phyloP scores from a whole-genome alignment of 2,329 filamentous ascomycete genomes.

The Aspergillus proliferans region DNA sequence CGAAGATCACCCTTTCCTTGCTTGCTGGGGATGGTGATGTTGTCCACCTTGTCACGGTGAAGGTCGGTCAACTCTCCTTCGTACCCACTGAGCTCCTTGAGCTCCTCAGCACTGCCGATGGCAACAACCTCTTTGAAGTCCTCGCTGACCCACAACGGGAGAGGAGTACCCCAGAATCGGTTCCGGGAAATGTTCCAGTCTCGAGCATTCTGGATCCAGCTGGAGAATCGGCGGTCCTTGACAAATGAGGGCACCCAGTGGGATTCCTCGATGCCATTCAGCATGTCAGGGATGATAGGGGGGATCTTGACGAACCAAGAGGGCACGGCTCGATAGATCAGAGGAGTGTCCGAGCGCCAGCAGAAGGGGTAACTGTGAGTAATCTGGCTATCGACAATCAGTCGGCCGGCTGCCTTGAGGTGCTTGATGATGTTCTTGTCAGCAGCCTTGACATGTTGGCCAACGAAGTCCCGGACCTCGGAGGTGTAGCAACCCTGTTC shows the following conservation, averaged over 20 bases:
- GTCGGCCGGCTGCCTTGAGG: conserved; percentile 66
- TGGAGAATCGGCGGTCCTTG: conserved; percentile 84
- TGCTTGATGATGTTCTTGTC: conserved; percentile 91
- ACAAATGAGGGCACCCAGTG: conserved; percentile 90
- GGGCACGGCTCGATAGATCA: conserved; percentile 87
- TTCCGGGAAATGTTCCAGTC: conserved; percentile 96
- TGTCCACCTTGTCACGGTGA: conserved; percentile 86
- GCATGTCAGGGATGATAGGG: conserved; percentile 76
- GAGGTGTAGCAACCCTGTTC: conserved; percentile 72
- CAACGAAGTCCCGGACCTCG: conserved; percentile 72
- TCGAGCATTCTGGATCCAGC: conserved; percentile 83
- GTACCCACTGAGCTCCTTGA: conserved; percentile 81
- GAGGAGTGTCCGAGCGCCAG: conserved; percentile 85
- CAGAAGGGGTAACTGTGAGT: conserved; percentile 92
- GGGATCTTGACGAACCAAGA: conserved; percentile 93
- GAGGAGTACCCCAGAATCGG: conserved; percentile 90
- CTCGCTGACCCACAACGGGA: conserved; percentile 87
- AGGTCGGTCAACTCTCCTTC: conserved; percentile 76
- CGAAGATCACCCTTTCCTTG: conserved; percentile 76
- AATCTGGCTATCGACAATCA: conserved; percentile 80
- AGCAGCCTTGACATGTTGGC: conserved; percentile 83
- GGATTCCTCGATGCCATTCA: conserved; percentile 81
- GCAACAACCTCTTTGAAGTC: conserved; percentile 83
- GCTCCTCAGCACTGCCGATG: conserved; percentile 74
- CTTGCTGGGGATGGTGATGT: conserved; percentile 89